Evolutionary conservation across 73 alveolate species (phyloP).

Genomic region (Uronychia setigera): DNA sequence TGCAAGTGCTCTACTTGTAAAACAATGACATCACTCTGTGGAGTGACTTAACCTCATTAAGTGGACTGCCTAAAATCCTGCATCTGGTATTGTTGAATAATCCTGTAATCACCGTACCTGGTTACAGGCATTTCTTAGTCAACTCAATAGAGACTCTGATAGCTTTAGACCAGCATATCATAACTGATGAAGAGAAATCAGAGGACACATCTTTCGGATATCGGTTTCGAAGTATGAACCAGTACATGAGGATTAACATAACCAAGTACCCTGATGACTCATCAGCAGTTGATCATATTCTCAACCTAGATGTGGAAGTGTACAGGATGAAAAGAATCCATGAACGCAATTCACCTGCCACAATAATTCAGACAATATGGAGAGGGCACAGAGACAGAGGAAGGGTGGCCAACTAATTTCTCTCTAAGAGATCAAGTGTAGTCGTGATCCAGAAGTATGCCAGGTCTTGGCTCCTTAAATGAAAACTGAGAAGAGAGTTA

Average conservation of each 20-base stretch:
- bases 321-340: conserved; percentile 49
- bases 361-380: conserved; percentile 45
- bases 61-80: conserved; percentile 18
- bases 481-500: conserved; percentile 49
- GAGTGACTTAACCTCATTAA: conserved; percentile 30
- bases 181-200: conserved; percentile 68
- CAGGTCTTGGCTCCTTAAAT: conserved; percentile 48
- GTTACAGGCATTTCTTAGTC: conserved; percentile 62
- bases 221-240: conserved; percentile 42
- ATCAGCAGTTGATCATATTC: conserved; percentile 62
- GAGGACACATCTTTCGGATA: conserved; percentile 61
- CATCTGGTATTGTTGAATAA: conserved; percentile 50
- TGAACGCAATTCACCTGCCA: conserved; percentile 55
- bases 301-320: conserved; percentile 58
- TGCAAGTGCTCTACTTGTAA: conserved; percentile 17
- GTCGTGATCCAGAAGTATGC: conserved; percentile 48
- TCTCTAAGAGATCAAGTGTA: conserved; percentile 39
- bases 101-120: conserved; percentile 47
- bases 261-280: conserved; percentile 53
- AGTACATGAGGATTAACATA: conserved; percentile 49
- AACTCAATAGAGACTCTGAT: conserved; percentile 13
- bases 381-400: conserved; percentile 51
- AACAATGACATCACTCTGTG: conserved; percentile 5
- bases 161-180: conserved; percentile 56
- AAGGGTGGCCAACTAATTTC: conserved; percentile 31